A percentile compares a stretch with the other conserved stretches of the same genome.
phyloP scores from a whole-genome alignment of 306 rosid genomes.

The Casuarina glauca region DNA sequence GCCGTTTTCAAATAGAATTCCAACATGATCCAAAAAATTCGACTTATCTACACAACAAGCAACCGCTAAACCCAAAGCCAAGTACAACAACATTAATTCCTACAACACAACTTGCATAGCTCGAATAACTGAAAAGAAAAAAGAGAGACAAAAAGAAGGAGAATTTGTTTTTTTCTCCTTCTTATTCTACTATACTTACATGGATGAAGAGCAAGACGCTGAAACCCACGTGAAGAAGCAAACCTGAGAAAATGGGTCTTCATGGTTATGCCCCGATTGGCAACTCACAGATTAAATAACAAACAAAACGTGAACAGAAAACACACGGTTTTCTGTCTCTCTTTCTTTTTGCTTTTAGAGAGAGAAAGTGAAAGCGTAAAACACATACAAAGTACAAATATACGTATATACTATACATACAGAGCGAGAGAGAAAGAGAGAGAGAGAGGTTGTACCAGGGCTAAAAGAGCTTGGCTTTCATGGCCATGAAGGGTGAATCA shows the following conservation, averaged over 20 bases:
- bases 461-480: slow-evolving; percentile 53
- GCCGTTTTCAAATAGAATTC: slow-evolving; percentile 36
- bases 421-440: slow-evolving; percentile 9
- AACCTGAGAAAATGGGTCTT: slow-evolving; percentile 61
- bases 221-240: slow-evolving; percentile 47
- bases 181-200: slow-evolving; percentile 41
- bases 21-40: slow-evolving; percentile 61
- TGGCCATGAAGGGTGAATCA: slow-evolving; percentile 62
- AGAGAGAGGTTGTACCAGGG: slow-evolving; percentile 47
- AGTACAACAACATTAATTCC: slow-evolving; percentile 42
- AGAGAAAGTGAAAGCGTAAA: slow-evolving; percentile 9
- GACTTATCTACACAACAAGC: slow-evolving; percentile 29
- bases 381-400: slow-evolving; percentile 1
- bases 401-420: background rate
- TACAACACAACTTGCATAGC: slow-evolving; percentile 36
- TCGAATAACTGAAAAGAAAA: slow-evolving; percentile 10
- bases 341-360: background rate
- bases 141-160: background rate
- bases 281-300: slow-evolving; percentile 42
- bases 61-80: slow-evolving; percentile 28
- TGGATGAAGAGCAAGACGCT: slow-evolving; percentile 33
- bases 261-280: slow-evolving; percentile 52
- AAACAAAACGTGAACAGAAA: slow-evolving; percentile 52
- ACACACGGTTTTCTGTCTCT: background rate
- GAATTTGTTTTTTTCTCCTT: background rate